Evolutionary conservation across 768 basidiomycete genomes (phyloP).

Genomic region (Porpolomopsis calyptriformis): DNA sequence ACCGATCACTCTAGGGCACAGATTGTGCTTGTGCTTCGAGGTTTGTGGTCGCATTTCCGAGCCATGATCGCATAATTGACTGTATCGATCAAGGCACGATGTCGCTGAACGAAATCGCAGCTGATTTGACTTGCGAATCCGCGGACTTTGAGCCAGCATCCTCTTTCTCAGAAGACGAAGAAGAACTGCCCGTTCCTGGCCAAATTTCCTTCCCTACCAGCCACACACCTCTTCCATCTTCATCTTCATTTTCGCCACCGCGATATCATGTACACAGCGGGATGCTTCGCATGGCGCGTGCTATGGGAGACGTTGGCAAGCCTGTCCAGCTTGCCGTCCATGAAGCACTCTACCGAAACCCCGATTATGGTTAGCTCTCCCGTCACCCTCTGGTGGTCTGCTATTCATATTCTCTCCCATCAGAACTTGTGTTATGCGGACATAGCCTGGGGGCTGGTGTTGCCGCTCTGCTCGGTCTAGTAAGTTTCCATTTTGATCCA

Average conservation of each 20-base stretch:
- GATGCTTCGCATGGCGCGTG: slow-evolving; percentile 68
- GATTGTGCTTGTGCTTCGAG: slow-evolving; percentile 66
- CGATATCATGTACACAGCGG: slow-evolving; percentile 68
- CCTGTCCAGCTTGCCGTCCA: slow-evolving; percentile 69
- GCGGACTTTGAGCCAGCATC: slow-evolving; percentile 51
- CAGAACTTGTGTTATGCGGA: slow-evolving; percentile 68
- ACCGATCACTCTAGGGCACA: slow-evolving; percentile 68
- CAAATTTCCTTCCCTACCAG: slow-evolving; percentile 28
- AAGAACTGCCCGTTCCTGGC: slow-evolving; percentile 23
- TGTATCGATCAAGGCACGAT: slow-evolving; percentile 47
- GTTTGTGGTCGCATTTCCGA: slow-evolving; percentile 20
- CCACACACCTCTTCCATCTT: slow-evolving; percentile 13
- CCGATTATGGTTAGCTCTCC: slow-evolving; percentile 51
- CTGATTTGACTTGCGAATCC: slow-evolving; percentile 74
- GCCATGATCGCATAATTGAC: background rate
- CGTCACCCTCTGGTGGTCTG: slow-evolving; percentile 1
- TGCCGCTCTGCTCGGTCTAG: slow-evolving; percentile 62
- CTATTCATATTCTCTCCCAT: background rate
- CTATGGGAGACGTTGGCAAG: slow-evolving; percentile 67
- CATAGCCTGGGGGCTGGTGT: slow-evolving; percentile 82
- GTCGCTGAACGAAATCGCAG: slow-evolving; percentile 80
- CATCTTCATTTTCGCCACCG: slow-evolving; percentile 17
- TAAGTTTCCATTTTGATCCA: slow-evolving; percentile 22
- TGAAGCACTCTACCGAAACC: slow-evolving; percentile 57
- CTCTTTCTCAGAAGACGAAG: slow-evolving; percentile 23